These are phyloP conservation scores for Sporisorium exsertum DNA, from an alignment of 1,284 basidiomycete genomes.

Conservation along the genomic window DNA sequence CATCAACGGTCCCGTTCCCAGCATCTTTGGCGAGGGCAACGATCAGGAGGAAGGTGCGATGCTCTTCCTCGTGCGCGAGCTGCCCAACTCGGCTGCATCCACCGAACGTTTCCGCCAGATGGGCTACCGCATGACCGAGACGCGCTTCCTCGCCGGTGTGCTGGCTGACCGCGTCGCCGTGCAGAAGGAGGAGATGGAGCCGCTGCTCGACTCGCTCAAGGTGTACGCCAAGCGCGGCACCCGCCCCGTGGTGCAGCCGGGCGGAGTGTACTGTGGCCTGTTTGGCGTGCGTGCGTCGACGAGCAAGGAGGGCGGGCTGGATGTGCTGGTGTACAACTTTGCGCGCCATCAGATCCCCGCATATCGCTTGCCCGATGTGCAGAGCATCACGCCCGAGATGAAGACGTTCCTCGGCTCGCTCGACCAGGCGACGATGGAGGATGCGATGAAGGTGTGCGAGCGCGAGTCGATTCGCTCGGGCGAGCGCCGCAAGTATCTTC, in stretches of 20 bases:
- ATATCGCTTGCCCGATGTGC: constrained; percentile 72
- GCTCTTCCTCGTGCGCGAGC: constrained; percentile 72
- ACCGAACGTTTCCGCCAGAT: constrained; percentile 71
- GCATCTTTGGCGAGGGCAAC: constrained; percentile 60
- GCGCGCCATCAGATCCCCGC: constrained; percentile 73
- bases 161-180: constrained; percentile 72
- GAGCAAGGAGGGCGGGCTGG: constrained; percentile 60
- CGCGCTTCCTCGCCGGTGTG: constrained; percentile 71
- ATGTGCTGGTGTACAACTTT: constrained; percentile 73
- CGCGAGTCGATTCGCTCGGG: constrained; percentile 68
- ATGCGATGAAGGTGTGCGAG: constrained; percentile 70
- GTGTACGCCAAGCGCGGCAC: constrained; percentile 73
- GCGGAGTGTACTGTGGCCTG: constrained; percentile 72
- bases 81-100: constrained; percentile 68
- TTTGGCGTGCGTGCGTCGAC: constrained; percentile 72
- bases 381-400: constrained; percentile 70
- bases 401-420: constrained; percentile 70
- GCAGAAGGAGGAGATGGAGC: constrained; percentile 71
- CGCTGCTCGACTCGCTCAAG: constrained; percentile 72
- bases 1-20: constrained; percentile 53
- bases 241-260: constrained; percentile 72
- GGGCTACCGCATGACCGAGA: constrained; percentile 73
- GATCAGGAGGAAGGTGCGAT: constrained; percentile 71
- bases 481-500: constrained; percentile 60
- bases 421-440: constrained; percentile 71